Evolutionary conservation across 148 eudicot species (phyloP).

Genomic region (Gaultheria prostrata): DNA sequence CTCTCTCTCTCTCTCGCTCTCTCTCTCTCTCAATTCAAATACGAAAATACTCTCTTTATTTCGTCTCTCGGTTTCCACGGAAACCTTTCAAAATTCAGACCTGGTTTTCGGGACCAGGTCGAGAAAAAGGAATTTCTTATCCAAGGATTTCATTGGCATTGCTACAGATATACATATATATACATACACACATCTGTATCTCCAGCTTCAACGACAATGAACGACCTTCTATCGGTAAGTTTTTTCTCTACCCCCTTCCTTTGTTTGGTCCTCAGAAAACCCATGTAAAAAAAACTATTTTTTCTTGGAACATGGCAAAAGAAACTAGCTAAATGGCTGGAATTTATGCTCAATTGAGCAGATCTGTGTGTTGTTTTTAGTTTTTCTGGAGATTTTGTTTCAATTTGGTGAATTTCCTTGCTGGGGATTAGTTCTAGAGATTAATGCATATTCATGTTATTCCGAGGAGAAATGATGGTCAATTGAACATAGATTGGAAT

Average conservation of each 20-base stretch:
- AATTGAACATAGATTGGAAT: background rate
- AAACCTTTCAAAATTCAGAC: no score
- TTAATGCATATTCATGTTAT: background rate
- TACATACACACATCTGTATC: background rate
- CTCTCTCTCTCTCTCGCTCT: no score
- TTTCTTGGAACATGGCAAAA: background rate
- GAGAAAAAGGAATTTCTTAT: no score
- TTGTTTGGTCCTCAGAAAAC: background rate
- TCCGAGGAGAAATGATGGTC: background rate
- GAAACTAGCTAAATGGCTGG: background rate
- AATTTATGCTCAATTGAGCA: background rate
- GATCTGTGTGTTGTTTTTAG: background rate
- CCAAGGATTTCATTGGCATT: no score
- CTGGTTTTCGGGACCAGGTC: no score
- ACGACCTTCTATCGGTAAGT: slow-evolving; percentile 47
- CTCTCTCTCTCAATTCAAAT: no score
- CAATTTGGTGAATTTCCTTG: background rate
- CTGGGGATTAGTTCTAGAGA: background rate
- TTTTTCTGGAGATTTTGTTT: background rate
- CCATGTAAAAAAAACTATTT: background rate
- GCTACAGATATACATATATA: no score
- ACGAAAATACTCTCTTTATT: no score
- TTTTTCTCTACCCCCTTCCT: background rate
- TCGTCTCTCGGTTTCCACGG: no score
- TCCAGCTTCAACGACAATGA: slow-evolving; percentile 28